Base-by-base conservation (phyloP, 164 flowering plant species). In the Liquidambar formosana region DNA sequence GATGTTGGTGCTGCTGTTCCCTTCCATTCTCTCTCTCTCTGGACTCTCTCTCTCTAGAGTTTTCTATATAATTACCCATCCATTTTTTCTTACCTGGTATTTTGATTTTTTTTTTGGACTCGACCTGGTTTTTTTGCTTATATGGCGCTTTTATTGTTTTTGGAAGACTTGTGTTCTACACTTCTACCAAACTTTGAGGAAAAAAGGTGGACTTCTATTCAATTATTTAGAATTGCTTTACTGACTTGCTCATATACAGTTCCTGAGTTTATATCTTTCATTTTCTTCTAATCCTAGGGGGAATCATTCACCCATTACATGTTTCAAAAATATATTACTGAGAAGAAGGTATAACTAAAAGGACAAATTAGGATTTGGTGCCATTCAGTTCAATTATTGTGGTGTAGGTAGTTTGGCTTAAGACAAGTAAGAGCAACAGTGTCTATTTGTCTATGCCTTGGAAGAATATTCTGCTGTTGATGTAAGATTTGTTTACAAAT, bases 391-490 rank as follows among this genome's bases (percentile, higher is more conserved):
- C 14, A 5, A 43, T 71, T 49, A 46, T 56, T 25, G 4, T 21
- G 4, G 14, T 6, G 41, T 33, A 33, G 41, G 41, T 27, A 51
- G 10, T 70, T 25, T 26, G n/a, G 23, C 61, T 49, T 19, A 18
- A 45, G 65, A 67, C 66, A 67, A 66, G 59, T 53, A 64, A 59
- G 61, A 59, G n/a, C 18, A 43, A 27, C 46, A 19, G 12, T 57
- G 28, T 28, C 8, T 5, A 0, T 69, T 70, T 71, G 70, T 60
- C 70, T 64, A 60, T 5, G 27, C 22, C 45, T 67, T 27, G 23
- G 61, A 68, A 68, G 71, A 71, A 60, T 67, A 64, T 71, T 65
- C 54, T 43, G 28, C 19, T 16, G 4, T 28, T 51, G 23, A 26
- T 41, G 25, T 11, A 12, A 41, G 19, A 33, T 65, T 71, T 23